Percentiles rank a stretch among this genome's conserved stretches.
Evolutionary conservation across 2,329 filamentous ascomycete species (phyloP).

Genomic region (Parastagonospora avenae): DNA sequence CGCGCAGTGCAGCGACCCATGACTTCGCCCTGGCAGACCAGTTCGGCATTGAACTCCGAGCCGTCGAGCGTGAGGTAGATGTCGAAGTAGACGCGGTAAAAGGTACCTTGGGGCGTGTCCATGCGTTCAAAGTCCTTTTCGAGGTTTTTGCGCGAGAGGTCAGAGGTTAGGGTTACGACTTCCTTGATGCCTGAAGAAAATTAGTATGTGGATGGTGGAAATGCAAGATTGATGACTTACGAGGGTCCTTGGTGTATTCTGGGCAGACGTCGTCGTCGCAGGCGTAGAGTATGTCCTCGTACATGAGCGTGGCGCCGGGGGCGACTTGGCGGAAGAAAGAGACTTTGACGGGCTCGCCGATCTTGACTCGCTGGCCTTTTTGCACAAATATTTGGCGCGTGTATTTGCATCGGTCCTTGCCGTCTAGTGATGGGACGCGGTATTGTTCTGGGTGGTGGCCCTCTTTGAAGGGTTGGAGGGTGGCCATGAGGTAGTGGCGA

Average conservation of each 20-base stretch:
- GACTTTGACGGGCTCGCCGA: constrained; percentile 97
- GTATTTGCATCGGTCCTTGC: constrained; percentile 98
- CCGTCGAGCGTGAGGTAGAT: constrained; percentile 89
- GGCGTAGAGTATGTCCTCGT: constrained; percentile 96
- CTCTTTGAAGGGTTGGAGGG: constrained; percentile 97
- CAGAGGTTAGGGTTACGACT: constrained; percentile 95
- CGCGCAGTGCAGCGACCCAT: constrained; percentile 96
- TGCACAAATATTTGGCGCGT: constrained; percentile 98
- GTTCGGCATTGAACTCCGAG: constrained; percentile 95
- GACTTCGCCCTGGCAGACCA: constrained; percentile 98
- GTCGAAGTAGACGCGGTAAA: constrained; percentile 71
- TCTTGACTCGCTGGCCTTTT: constrained; percentile 98
- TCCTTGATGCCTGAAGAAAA: constrained; percentile 84
- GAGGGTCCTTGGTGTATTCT: constrained; percentile 98
- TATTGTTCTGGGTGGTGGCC: constrained; percentile 98
- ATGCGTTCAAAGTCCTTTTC: constrained; percentile 99
- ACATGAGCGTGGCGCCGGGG: constrained; percentile 96
- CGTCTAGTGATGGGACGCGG: constrained; percentile 93
- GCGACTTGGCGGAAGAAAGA: constrained; percentile 98
- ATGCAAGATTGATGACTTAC: constrained; percentile 64
- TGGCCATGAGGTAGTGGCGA: constrained; percentile 98
- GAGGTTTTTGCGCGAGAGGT: constrained; percentile 95
- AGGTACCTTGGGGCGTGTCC: constrained; percentile 90
- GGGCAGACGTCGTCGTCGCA: constrained; percentile 98
- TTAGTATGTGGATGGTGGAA: constrained; percentile 3